A percentile compares a stretch with the other conserved stretches of the same genome.
These are phyloP conservation scores for Pseudopithomyces maydicus DNA, from an alignment of 2,329 filamentous ascomycete genomes.

Conservation along the genomic window DNA sequence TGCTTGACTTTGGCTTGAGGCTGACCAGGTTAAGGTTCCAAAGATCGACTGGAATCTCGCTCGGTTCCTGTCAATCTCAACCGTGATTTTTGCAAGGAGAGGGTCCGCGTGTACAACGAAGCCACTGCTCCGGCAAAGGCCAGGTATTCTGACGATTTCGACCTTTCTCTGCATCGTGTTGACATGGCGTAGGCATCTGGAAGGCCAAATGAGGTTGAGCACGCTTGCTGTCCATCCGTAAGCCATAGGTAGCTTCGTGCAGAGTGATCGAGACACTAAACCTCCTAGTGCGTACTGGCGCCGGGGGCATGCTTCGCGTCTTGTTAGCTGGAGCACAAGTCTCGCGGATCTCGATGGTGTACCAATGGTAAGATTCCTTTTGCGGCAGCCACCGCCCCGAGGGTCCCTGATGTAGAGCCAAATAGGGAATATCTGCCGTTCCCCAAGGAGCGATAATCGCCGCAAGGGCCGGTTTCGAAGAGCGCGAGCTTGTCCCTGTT, in stretches of 20 bases:
- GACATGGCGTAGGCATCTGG: constrained; percentile 16
- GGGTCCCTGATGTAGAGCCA: constrained; percentile 5
- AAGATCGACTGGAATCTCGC: constrained; percentile 1
- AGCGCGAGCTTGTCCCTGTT: constrained; percentile 26
- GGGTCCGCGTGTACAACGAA: constrained; percentile 22
- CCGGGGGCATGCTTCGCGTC: constrained; percentile 29
- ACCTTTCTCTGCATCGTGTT: background rate
- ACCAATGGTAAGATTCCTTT: constrained; percentile 17
- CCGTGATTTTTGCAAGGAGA: constrained; percentile 25
- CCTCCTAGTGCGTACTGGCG: constrained; percentile 29
- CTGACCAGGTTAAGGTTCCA: constrained; percentile 13
- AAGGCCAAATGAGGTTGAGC: constrained; percentile 18
- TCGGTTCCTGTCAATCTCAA: constrained; percentile 6
- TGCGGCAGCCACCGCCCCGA: background rate
- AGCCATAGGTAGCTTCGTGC: background rate
- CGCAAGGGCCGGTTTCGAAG: constrained; percentile 34
- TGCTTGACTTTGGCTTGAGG: constrained; percentile 2
- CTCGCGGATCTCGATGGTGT: constrained; percentile 31
- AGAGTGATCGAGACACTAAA: constrained; percentile 4
- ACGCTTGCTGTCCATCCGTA: constrained; percentile 25
- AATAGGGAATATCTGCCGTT: constrained; percentile 30
- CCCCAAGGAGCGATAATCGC: constrained; percentile 28
- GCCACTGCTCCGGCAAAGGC: constrained; percentile 28
- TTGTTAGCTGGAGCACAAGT: constrained; percentile 29
- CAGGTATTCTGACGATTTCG: constrained; percentile 17